phyloP scores from a whole-genome alignment of 2,329 filamentous ascomycete species.

The Ophiostoma himal-ulmi region DNA sequence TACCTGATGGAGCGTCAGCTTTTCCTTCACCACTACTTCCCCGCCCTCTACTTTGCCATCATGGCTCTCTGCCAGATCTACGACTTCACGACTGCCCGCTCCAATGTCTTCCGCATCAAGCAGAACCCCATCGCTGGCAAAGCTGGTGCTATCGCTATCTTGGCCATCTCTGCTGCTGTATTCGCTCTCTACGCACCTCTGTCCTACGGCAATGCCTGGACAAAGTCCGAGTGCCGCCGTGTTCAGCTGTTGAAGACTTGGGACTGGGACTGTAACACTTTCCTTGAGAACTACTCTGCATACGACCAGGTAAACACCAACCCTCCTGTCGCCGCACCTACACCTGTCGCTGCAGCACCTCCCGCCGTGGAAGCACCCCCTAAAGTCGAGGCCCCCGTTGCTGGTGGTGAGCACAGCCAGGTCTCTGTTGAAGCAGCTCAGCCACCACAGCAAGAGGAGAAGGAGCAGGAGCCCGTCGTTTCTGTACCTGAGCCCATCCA shows the following conservation, averaged over 20 bases:
- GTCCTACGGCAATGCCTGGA: conserved; percentile 92
- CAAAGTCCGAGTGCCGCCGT: conserved; percentile 74
- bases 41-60: conserved; percentile 90
- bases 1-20: conserved; percentile 97
- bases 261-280: conserved; percentile 98
- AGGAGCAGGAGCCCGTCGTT: conserved; percentile 26
- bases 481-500: conserved; percentile 39
- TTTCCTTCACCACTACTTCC: conserved; percentile 98
- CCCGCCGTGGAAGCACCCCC: not conserved
- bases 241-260: conserved; percentile 84
- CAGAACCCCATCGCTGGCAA: conserved; percentile 69
- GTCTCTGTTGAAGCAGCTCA: conserved; percentile 26
- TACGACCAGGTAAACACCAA: conserved; percentile 36
- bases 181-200: conserved; percentile 86
- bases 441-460: conserved; percentile 24
- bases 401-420: conserved; percentile 26
- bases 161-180: conserved; percentile 65
- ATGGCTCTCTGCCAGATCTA: conserved; percentile 83
- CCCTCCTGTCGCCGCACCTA: conserved; percentile 21
- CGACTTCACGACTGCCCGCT: conserved; percentile 74
- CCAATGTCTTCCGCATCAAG: conserved; percentile 61
- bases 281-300: conserved; percentile 61
- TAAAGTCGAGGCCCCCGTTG: conserved; percentile 23
- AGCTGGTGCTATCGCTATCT: conserved; percentile 64
- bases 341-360: conserved; percentile 12